Evolutionary conservation across 108 stramenopile genomes (phyloP).

Genomic region (Skeletonema marinoi): DNA sequence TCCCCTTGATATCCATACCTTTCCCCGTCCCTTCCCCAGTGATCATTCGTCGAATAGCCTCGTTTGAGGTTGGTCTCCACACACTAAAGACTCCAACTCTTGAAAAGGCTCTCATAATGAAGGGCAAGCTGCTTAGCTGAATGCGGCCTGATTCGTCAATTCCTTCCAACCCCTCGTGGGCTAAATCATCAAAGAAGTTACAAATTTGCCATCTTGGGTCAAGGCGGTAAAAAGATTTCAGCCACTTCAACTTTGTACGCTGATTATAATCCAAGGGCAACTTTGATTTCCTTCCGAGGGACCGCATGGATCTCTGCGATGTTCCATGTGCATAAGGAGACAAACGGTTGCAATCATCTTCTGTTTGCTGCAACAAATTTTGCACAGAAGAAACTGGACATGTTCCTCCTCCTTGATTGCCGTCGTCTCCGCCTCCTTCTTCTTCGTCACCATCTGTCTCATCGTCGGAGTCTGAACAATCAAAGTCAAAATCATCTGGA

Average conservation of each 20-base stretch:
- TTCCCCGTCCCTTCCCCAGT: no score
- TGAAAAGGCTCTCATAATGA: not conserved
- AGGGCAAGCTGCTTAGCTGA: not conserved
- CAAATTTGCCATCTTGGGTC: conserved; percentile 30
- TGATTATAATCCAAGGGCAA: not conserved
- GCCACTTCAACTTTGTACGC: conserved; percentile 17
- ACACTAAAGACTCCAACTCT: conserved; percentile 2
- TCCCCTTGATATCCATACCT: no score
- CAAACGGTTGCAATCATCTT: not conserved
- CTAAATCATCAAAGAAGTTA: conserved; percentile 44
- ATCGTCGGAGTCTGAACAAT: no score
- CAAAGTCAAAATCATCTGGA: not conserved
- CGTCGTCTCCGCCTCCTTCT: no score
- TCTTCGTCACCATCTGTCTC: no score
- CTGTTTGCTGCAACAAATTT: not conserved
- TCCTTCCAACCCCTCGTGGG: conserved; percentile 5
- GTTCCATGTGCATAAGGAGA: not conserved
- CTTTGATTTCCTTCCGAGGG: not conserved
- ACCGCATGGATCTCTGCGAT: not conserved
- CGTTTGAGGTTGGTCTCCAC: no score
- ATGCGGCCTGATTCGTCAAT: not conserved
- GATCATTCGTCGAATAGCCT: no score
- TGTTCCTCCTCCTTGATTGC: no score
- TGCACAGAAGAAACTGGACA: no score
- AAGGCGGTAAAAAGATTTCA: conserved; percentile 14